A percentile compares a stretch with the other conserved stretches of the same genome.
Evolutionary conservation across 805 yeast genomes (phyloP).

Genomic region (Candida montana): DNA sequence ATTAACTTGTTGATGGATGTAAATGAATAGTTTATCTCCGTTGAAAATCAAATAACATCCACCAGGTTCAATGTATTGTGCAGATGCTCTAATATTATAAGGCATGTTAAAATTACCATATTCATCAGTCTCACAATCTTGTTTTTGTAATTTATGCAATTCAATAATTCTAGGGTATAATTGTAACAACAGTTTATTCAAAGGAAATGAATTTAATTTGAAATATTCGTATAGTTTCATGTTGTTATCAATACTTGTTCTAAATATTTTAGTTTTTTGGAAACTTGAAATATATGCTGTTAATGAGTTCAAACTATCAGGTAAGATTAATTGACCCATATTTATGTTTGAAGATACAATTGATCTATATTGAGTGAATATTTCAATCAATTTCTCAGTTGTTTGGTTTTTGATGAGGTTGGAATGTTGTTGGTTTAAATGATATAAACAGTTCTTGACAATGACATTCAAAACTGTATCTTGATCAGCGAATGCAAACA

Average conservation of each 20-base stretch:
- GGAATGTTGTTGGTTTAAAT: conserved; percentile 38
- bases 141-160: conserved; percentile 56
- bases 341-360: conserved; percentile 39
- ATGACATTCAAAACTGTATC: conserved; percentile 54
- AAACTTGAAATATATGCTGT: conserved; percentile 65
- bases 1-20: conserved; percentile 67
- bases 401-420: conserved; percentile 48
- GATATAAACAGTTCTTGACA: conserved; percentile 41
- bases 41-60: conserved; percentile 78
- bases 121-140: conserved; percentile 47
- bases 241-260: conserved; percentile 47
- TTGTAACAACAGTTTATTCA: conserved; percentile 53
- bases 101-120: conserved; percentile 46
- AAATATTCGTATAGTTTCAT: conserved; percentile 50
- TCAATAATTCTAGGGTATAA: conserved; percentile 80
- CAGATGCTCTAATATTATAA: conserved; percentile 39
- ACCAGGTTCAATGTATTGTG: conserved; percentile 43
- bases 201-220: conserved; percentile 46
- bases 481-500: conserved; percentile 77
- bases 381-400: conserved; percentile 46
- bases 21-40: conserved; percentile 53
- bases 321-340: conserved; percentile 68
- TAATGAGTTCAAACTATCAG: conserved; percentile 70
- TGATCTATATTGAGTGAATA: conserved; percentile 54
- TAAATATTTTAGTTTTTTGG: conserved; percentile 61